A percentile compares a stretch with the other conserved stretches of the same genome.
Evolutionary conservation across 179 eudicot genomes (phyloP).

Genomic region (Actinidia arguta): DNA sequence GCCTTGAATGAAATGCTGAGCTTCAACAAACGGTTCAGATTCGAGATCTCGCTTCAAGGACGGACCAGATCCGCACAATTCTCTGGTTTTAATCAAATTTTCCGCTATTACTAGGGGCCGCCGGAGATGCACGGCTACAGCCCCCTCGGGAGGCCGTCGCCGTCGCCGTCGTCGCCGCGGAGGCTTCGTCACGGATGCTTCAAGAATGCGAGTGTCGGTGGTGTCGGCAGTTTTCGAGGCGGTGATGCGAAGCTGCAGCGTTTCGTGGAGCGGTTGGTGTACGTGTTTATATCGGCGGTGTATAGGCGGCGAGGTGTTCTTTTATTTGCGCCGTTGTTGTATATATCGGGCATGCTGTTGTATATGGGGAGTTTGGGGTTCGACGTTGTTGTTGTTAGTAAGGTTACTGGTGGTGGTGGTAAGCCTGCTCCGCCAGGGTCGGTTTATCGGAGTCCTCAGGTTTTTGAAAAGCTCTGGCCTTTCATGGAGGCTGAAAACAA

Average conservation of each 20-base stretch:
- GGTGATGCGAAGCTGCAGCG: slow-evolving; percentile 48
- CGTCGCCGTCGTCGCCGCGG: slow-evolving; percentile 61
- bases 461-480: slow-evolving; percentile 80
- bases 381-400: slow-evolving; percentile 48
- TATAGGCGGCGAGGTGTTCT: slow-evolving; percentile 84
- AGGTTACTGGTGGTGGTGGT: slow-evolving; percentile 7
- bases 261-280: slow-evolving; percentile 71
- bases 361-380: slow-evolving; percentile 83
- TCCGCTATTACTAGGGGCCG: background rate
- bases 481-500: slow-evolving; percentile 69
- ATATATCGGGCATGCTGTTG: slow-evolving; percentile 83
- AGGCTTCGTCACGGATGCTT: slow-evolving; percentile 49
- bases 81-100: background rate
- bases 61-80: slow-evolving; percentile 8
- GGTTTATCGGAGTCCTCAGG: slow-evolving; percentile 83
- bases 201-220: slow-evolving; percentile 32
- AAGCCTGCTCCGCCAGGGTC: slow-evolving; percentile 67
- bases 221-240: slow-evolving; percentile 27
- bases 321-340: slow-evolving; percentile 81
- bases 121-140: slow-evolving; percentile 71
- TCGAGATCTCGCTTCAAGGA: background rate
- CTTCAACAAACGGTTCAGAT: background rate
- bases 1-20: background rate
- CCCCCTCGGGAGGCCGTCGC: slow-evolving; percentile 54
- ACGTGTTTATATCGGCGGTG: slow-evolving; percentile 60